Base-by-base conservation (phyloP, 768 basidiomycete species). In the Kockovaella imperatae region DNA sequence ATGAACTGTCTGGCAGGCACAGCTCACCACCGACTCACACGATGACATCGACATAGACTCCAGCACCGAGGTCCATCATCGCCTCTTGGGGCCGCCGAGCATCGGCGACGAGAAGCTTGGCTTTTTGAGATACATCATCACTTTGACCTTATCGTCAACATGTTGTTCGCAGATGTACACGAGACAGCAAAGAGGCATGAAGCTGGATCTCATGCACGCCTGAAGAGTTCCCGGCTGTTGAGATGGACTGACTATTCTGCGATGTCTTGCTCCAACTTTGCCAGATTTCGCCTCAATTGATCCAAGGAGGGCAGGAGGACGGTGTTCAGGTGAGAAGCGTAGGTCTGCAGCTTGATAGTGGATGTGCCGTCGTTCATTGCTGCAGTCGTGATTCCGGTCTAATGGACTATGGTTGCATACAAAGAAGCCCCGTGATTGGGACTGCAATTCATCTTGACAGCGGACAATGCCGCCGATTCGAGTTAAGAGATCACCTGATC, bases 171-270 rank as follows among this genome's bases (percentile, higher is more conserved):
- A n/a, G n/a, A n/a, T n/a, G n/a, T n/a, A n/a, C n/a, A n/a, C n/a
- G n/a, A n/a, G n/a, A n/a, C n/a, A n/a, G n/a, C n/a, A n/a, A n/a
- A n/a, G n/a, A n/a, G n/a, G n/a, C n/a, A n/a, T n/a, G n/a, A n/a
- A n/a, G n/a, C n/a, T n/a, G n/a, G n/a, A 15, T 15, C 30, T 14
- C 17, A 18, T 20, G 18, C 17, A 31, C 29, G 18, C 15, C 10
- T 23, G 10, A 17, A 31, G 20, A 20, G 14, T 13, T 15, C n/a
- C 2, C 18, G 5, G 18, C 6, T 5, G 41, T 25, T 32, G 28
- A 29, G 31, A 35, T 45, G 5, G 15, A 54, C 58, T 25, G 14
- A 60, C 59, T 60, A 60, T 36, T 60, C 59, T 14, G 46, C 47
- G 8, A 56, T 54, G 34, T 60, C 59, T n/a, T 38, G 26, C 24